Evolutionary conservation across 2,329 filamentous ascomycete species (phyloP), one percentile per base, ranked within the genome.

Genomic region (Talaromyces pinophilus): DNA sequence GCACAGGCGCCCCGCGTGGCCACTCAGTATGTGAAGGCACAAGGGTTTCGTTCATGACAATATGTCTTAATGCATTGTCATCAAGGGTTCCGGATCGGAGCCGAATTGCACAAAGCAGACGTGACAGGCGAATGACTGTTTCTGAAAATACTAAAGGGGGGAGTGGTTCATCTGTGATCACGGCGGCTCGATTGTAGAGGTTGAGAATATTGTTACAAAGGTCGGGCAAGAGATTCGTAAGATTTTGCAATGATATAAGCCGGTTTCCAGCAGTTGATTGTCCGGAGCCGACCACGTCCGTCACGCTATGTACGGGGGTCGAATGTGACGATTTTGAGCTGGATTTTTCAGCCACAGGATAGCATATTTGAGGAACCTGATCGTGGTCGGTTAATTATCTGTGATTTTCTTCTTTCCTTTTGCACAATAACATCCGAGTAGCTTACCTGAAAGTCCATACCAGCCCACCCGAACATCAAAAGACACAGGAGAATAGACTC

Each of bases 401-500:
- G 33, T 8, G 13, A 38, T 2, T 42, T 42, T n/a, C 7, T 30
- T n/a, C 13, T 7, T 30, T 30, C 19, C 52, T 40, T 22, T 13
- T 17, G 60, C 33, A 33, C 17, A 30, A 40, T 28, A 52, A 5
- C 13, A 38, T 10, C n/a, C 55, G 3, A 15, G 57, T 17, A n/a
- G 65, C 70, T 62, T 70, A 79, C 78, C 72, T 80, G 77, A 63
- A 98, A 98, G 73, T 95, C 91, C 72, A 94, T 83, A 3, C 89
- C 90, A 42, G 90, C 87, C 91, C 93, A 97, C 35, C 89, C 91
- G 68, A 96, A 87, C 72, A 98, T 86, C 48, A 98, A 75, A 70
- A 98, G 84, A 73, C 90, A 92, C 30, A 96, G 84, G 57, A 95
- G 82, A 67, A 96, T 92, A 33, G 93, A 88, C 75, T 99, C 96